These are phyloP conservation scores for Davidsoniella virescens DNA, from an alignment of 2,329 filamentous ascomycete genomes.

Conservation along the genomic window DNA sequence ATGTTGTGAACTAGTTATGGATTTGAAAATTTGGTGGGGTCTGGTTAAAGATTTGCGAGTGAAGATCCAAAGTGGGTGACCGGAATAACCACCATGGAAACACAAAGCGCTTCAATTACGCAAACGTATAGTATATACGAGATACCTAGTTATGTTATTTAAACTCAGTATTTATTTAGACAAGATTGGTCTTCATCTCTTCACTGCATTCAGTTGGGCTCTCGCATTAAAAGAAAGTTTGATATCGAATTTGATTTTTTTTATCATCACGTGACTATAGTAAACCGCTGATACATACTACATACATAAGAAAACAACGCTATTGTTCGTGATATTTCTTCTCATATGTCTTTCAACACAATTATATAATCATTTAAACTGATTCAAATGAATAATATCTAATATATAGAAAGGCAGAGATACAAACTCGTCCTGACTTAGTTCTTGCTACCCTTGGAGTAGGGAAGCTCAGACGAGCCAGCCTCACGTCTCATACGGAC, in stretches of 20 bases:
- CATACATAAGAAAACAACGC: too few species aligned
- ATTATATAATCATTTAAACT: not conserved
- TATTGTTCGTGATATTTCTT: too few species aligned
- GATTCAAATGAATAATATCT: not conserved
- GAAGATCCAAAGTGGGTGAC: too few species aligned
- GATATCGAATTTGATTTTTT: slow-evolving; percentile 5
- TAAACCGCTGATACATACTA: too few species aligned
- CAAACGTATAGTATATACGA: too few species aligned
- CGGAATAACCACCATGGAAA: too few species aligned
- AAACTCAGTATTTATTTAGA: too few species aligned
- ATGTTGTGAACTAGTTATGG: not conserved
- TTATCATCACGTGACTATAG: slow-evolving; percentile 9
- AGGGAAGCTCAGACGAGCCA: not conserved
- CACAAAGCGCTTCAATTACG: too few species aligned
- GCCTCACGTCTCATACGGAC: slow-evolving; percentile 10
- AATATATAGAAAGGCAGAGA: not conserved
- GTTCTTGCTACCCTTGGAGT: slow-evolving; percentile 1
- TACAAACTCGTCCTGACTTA: not conserved
- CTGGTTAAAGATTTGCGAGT: too few species aligned
- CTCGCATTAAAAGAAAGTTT: not conserved
- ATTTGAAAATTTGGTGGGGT: too few species aligned
- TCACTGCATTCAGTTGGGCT: not conserved
- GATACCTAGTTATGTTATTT: too few species aligned
- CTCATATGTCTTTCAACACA: not conserved
- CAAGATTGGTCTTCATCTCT: too few species aligned